phyloP scores from a whole-genome alignment of 345 rosid genomes.

The Nasturtium officinale region DNA sequence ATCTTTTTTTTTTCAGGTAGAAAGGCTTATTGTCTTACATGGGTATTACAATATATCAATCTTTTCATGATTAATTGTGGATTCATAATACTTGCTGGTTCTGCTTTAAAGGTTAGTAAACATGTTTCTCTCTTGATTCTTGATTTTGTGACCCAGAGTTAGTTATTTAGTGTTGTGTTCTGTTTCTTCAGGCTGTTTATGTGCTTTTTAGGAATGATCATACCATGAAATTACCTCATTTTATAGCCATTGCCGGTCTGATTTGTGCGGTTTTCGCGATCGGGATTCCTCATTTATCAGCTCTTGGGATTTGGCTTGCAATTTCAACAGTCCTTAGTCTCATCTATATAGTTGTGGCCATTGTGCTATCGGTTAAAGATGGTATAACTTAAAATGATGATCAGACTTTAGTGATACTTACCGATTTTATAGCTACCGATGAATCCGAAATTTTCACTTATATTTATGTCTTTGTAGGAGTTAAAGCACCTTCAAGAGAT shows the following conservation, averaged over 20 bases:
- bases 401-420: neutral
- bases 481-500: constrained; percentile 67
- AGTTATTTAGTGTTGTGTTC: neutral
- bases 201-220: constrained; percentile 56
- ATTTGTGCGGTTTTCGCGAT: constrained; percentile 71
- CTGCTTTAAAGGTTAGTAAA: constrained; percentile 67
- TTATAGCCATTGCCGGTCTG: constrained; percentile 57
- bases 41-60: constrained; percentile 74
- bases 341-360: constrained; percentile 60
- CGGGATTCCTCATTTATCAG: constrained; percentile 79
- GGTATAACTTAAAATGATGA: constrained; percentile 49
- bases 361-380: constrained; percentile 61
- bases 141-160: constrained; percentile 10
- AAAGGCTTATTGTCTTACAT: constrained; percentile 63
- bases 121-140: neutral
- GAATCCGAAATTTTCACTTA: neutral
- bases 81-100: constrained; percentile 72
- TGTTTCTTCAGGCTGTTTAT: constrained; percentile 54
- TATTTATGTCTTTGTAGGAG: constrained; percentile 49
- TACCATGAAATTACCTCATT: constrained; percentile 54
- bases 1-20: constrained; percentile 48
- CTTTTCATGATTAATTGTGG: constrained; percentile 87
- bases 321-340: constrained; percentile 71
- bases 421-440: neutral
- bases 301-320: constrained; percentile 83